Evolutionary conservation across 345 rosid genomes (phyloP).

Genomic region (Populus simonii): DNA sequence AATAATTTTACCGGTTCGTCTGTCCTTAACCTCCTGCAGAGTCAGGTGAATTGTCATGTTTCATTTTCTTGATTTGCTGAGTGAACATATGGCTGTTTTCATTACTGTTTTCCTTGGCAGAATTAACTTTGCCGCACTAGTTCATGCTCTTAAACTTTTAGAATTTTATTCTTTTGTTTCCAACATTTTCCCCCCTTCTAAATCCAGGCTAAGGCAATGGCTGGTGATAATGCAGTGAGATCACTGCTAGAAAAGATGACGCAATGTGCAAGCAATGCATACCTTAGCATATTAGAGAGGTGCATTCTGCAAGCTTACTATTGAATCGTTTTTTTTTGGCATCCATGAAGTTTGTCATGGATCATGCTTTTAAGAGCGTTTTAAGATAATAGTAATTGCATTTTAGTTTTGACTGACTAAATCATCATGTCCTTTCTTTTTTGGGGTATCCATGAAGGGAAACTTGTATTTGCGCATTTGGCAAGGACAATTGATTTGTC

Average conservation of each 20-base stretch:
- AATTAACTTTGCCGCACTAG: background rate
- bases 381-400: background rate
- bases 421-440: background rate
- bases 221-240: slow-evolving; percentile 91
- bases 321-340: background rate
- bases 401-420: background rate
- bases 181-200: background rate
- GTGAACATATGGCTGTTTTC: background rate
- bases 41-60: slow-evolving; percentile 52
- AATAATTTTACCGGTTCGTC: slow-evolving; percentile 78
- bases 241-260: slow-evolving; percentile 95
- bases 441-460: background rate
- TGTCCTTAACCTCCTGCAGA: slow-evolving; percentile 91
- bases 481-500: background rate
- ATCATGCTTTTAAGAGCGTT: background rate
- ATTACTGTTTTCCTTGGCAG: background rate
- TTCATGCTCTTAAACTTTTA: background rate
- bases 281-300: slow-evolving; percentile 95
- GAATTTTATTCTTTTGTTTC: slow-evolving; percentile 10
- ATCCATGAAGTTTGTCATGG: background rate
- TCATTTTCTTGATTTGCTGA: background rate
- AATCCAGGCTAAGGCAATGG: slow-evolving; percentile 88
- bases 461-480: background rate
- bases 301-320: slow-evolving; percentile 8
- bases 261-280: slow-evolving; percentile 89